Base-by-base conservation (phyloP, 2,329 filamentous ascomycete species). In the Didymella lethalis region DNA sequence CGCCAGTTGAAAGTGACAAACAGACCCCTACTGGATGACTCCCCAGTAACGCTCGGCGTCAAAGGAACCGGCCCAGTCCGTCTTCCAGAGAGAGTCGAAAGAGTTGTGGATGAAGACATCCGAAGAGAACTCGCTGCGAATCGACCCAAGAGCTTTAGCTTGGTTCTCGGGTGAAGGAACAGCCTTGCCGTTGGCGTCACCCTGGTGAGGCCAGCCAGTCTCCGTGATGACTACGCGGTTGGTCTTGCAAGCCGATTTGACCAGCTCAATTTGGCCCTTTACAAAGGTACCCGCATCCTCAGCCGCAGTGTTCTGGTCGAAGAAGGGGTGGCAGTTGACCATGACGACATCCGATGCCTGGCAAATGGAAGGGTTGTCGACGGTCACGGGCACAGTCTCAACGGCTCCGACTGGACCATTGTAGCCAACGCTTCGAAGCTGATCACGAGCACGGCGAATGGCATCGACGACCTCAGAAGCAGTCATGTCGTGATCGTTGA, bases 261-360 rank as follows among this genome's bases (percentile, higher is more conserved):
- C 79, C 7, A 67, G 74, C 28, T 79, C 71, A 7, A 81, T 83
- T 63, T 88, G 86, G 26, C 81, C 79, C 38, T 81, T 75, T 38
- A 93, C 85, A 76, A 92, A 96, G 0, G 75, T 66, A 3, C 92
- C 92, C 2, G 92, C 87, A 31, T 85, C 77, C 0, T 80, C 77
- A 0, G 91, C 85, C 2, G 77, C 75, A 26, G 85, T 84, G 46
- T 84, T 85, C 3, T 82, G 77, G 67, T 96, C 90, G 76, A 95
- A 96, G 84, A 93, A 96, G 12, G 92, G 86, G 76, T 96, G 92
- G 65, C 88, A 86, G 78, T 97, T 96, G 73, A 90, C 85, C 16
- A 91, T 90, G 70, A 89, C 92, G 79, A 90, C 91, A 71, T 96
- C 92, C 0, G 90, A 91, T 45, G 81, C 83, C 26, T 87, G 76